These are phyloP conservation scores for Penicillium cataractarum DNA, from an alignment of 495 filamentous ascomycete genomes.

Conservation along the genomic window DNA sequence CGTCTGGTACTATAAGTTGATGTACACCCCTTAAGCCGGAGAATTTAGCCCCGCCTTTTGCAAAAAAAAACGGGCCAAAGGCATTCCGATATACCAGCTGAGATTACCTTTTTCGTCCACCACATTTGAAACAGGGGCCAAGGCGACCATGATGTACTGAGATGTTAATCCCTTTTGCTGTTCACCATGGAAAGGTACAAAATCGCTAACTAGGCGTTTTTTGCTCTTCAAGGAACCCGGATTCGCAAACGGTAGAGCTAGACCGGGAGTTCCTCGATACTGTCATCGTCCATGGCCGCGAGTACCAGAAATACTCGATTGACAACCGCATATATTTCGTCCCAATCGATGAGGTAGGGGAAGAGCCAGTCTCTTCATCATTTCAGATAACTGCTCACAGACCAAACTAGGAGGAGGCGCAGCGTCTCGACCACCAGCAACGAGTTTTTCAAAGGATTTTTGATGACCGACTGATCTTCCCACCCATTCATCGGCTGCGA, in stretches of 20 bases:
- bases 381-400: constrained; percentile 18
- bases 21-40: constrained; percentile 21
- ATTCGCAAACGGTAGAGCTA: constrained; percentile 56
- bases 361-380: background rate
- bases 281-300: constrained; percentile 66
- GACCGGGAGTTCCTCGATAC: constrained; percentile 65
- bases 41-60: constrained; percentile 27
- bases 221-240: constrained; percentile 43
- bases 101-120: constrained; percentile 15
- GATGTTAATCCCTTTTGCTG: background rate
- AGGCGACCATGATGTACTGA: constrained; percentile 42
- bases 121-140: constrained; percentile 9
- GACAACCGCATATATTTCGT: constrained; percentile 74
- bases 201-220: background rate
- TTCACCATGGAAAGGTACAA: background rate
- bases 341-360: constrained; percentile 82
- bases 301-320: constrained; percentile 75
- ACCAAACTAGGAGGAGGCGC: constrained; percentile 73
- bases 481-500: constrained; percentile 64
- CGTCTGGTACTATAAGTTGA: constrained; percentile 18
- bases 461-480: constrained; percentile 77
- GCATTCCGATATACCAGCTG: constrained; percentile 20
- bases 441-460: constrained; percentile 72
- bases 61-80: constrained; percentile 19
- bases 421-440: constrained; percentile 73